These are phyloP conservation scores for Agarophyton chilense DNA, from an alignment of 23 red algal species.

Conservation along the genomic window DNA sequence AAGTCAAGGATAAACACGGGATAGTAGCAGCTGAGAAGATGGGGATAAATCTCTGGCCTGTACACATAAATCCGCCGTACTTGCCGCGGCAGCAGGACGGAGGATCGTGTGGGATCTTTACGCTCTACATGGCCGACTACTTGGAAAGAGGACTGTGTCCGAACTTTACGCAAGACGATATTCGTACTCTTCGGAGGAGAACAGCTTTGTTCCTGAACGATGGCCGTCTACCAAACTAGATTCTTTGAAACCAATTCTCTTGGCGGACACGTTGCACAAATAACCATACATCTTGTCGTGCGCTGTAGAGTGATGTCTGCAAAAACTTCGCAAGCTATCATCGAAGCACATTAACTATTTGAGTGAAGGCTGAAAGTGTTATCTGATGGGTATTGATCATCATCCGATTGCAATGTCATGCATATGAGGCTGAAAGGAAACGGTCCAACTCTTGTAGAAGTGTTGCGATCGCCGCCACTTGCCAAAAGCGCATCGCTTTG, in stretches of 20 bases:
- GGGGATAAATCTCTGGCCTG: constrained; percentile 39
- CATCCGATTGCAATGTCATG: too few species aligned
- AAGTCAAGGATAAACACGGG: constrained; percentile 62
- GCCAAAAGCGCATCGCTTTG: too few species aligned
- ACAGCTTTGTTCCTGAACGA: constrained; percentile 56
- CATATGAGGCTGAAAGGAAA: too few species aligned
- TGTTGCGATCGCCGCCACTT: too few species aligned
- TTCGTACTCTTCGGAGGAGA: constrained; percentile 43
- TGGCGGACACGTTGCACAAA: too few species aligned
- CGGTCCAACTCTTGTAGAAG: too few species aligned
- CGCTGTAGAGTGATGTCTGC: not conserved
- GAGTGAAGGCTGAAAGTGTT: not conserved
- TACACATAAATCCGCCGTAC: constrained; percentile 42
- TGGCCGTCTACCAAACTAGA: constrained; percentile 1
- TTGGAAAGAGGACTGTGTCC: constrained; percentile 41
- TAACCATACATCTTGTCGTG: too few species aligned
- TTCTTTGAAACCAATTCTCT: not conserved
- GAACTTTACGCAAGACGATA: constrained; percentile 53
- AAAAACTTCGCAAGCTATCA: not conserved
- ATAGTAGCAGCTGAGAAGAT: constrained; percentile 26
- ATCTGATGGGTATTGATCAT: too few species aligned
- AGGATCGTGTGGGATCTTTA: constrained; percentile 86
- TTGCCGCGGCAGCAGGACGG: constrained; percentile 67
- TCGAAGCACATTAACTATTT: not conserved
- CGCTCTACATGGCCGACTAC: constrained; percentile 61